These are phyloP conservation scores for Dryadomyces quercus-mongolicae DNA, from an alignment of 2,329 filamentous ascomycete genomes.

Conservation along the genomic window DNA sequence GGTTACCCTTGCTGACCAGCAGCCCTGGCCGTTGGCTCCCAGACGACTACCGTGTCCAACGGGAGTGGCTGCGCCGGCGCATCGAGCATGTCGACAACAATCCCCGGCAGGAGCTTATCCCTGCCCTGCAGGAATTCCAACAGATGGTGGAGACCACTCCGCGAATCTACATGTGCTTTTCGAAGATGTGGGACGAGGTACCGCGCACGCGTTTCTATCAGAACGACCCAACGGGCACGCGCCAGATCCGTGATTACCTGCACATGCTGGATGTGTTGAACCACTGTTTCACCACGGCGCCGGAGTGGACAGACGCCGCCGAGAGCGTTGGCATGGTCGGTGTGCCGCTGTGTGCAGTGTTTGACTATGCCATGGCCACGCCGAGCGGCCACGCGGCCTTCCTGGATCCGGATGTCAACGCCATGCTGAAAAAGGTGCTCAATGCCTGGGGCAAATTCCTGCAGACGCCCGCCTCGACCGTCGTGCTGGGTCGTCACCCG, in stretches of 20 bases:
- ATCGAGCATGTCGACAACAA: slow-evolving; percentile 42
- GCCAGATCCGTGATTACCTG: slow-evolving; percentile 51
- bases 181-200: slow-evolving; percentile 56
- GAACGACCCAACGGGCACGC: slow-evolving; percentile 46
- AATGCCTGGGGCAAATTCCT: slow-evolving; percentile 46
- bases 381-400: slow-evolving; percentile 41
- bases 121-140: slow-evolving; percentile 52
- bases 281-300: slow-evolving; percentile 38
- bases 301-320: slow-evolving; percentile 40
- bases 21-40: slow-evolving; percentile 51
- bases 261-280: slow-evolving; percentile 58
- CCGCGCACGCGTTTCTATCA: slow-evolving; percentile 47
- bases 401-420: slow-evolving; percentile 41
- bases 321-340: slow-evolving; percentile 39
- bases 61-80: slow-evolving; percentile 47
- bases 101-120: slow-evolving; percentile 36
- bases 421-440: slow-evolving; percentile 38
- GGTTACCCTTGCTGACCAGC: neutral
- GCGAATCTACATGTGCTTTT: slow-evolving; percentile 54
- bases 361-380: slow-evolving; percentile 46
- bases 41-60: slow-evolving; percentile 47
- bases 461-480: slow-evolving; percentile 39
- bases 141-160: slow-evolving; percentile 51
- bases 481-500: slow-evolving; percentile 30
- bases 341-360: slow-evolving; percentile 38